Evolutionary conservation across 176 grass and related monocot genomes (phyloP).

Genomic region (Bothriochloa decipiens): DNA sequence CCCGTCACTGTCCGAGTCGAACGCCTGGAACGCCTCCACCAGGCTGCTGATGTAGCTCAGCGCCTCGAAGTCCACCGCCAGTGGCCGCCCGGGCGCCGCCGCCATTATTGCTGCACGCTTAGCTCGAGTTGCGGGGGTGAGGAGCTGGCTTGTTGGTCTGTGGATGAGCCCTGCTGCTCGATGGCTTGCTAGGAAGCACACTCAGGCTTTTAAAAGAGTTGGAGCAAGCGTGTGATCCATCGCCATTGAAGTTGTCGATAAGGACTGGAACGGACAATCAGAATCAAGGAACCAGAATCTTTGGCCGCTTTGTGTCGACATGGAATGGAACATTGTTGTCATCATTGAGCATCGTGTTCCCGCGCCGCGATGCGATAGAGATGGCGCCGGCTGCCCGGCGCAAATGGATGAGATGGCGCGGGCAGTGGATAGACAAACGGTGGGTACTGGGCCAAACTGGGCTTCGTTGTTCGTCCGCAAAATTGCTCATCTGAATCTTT

Average conservation of each 20-base stretch:
- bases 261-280: constrained; percentile 36
- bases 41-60: constrained; percentile 84
- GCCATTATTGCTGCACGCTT: not conserved
- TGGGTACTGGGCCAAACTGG: not conserved
- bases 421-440: not conserved
- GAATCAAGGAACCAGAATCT: constrained; percentile 54
- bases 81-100: constrained; percentile 11
- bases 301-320: constrained; percentile 67
- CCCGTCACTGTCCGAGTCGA: constrained; percentile 79
- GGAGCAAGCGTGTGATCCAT: not conserved
- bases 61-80: constrained; percentile 67
- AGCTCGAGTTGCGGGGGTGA: not conserved
- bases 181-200: not conserved
- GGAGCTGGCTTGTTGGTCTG: not conserved
- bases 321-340: constrained; percentile 44
- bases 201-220: not conserved
- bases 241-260: not conserved
- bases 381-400: too few relatives aligned
- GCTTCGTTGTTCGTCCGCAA: not conserved
- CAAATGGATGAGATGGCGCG: not conserved
- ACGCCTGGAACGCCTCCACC: constrained; percentile 85
- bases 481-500: not conserved
- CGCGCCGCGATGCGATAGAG: not conserved
- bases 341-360: constrained; percentile 59
- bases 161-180: not conserved